These are phyloP conservation scores for Xylaria sp. DNA, from an alignment of 2,329 filamentous ascomycete species.

Conservation along the genomic window DNA sequence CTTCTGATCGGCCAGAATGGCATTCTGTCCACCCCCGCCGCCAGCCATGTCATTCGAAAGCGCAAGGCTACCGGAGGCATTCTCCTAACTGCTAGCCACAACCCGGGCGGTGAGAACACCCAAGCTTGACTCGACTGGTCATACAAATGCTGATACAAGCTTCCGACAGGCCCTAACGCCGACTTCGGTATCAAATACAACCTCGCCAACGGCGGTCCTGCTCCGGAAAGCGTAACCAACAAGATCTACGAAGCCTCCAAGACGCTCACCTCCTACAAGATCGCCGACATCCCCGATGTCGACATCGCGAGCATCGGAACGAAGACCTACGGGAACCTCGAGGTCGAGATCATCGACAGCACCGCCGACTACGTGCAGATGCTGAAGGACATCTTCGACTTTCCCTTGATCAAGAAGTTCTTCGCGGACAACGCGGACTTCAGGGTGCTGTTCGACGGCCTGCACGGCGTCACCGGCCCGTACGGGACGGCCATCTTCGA, in stretches of 20 bases:
- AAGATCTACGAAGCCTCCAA: constrained; percentile 96
- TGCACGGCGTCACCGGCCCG: constrained; percentile 92
- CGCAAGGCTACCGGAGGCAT: constrained; percentile 95
- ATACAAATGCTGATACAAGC: constrained; percentile 7
- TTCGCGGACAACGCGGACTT: constrained; percentile 85
- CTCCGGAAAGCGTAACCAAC: constrained; percentile 95
- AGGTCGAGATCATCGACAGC: constrained; percentile 95
- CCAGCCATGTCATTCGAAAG: constrained; percentile 94
- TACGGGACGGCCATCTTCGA: constrained; percentile 96
- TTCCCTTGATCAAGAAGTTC: constrained; percentile 93
- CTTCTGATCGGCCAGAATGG: constrained; percentile 93
- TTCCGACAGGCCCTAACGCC: constrained; percentile 72
- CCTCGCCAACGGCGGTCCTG: constrained; percentile 91
- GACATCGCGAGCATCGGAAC: constrained; percentile 83
- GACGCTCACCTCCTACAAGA: constrained; percentile 87
- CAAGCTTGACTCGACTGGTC: background rate
- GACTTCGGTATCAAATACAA: constrained; percentile 99
- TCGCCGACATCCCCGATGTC: constrained; percentile 82
- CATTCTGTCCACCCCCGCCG: constrained; percentile 94
- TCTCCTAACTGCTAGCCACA: constrained; percentile 94
- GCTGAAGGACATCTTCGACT: constrained; percentile 99
- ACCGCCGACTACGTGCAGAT: constrained; percentile 89
- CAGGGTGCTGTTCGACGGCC: constrained; percentile 94
- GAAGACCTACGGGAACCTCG: constrained; percentile 80
- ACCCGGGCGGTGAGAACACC: constrained; percentile 78